phyloP scores from a whole-genome alignment of 495 filamentous ascomycete genomes.

The Daldinia grandis region DNA sequence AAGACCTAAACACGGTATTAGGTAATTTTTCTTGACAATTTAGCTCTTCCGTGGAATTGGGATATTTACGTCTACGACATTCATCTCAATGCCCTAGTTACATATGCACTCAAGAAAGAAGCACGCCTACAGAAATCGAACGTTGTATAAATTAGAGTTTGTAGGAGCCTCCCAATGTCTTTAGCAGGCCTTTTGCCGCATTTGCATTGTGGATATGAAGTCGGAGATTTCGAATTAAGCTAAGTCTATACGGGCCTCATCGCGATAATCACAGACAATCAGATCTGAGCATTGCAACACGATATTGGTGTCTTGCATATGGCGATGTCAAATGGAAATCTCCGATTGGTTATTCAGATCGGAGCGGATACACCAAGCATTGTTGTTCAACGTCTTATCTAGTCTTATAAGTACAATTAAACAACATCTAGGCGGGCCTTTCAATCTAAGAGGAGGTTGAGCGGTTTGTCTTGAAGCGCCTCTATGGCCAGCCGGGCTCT shows the following conservation, averaged over 20 bases:
- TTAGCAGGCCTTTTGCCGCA: background rate
- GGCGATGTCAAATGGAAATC: slow-evolving; percentile 37
- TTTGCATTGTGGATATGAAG: background rate
- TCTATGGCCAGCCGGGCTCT: slow-evolving; percentile 1
- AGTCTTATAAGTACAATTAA: slow-evolving; percentile 4
- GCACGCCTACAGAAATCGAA: background rate
- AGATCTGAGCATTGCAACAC: slow-evolving; percentile 17
- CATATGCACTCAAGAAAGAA: background rate
- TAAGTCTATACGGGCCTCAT: slow-evolving; percentile 12
- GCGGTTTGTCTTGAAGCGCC: background rate
- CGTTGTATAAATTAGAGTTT: background rate
- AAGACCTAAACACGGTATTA: slow-evolving; percentile 6
- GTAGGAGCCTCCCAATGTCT: background rate
- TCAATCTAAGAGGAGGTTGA: background rate
- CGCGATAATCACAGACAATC: slow-evolving; percentile 31
- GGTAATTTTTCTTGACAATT: background rate
- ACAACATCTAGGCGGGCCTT: background rate
- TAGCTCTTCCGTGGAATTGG: slow-evolving; percentile 2
- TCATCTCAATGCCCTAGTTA: background rate
- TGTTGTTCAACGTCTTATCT: slow-evolving; percentile 22
- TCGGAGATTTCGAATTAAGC: slow-evolving; percentile 5
- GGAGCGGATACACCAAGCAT: slow-evolving; percentile 27
- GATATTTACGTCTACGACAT: slow-evolving; percentile 8
- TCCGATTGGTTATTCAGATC: slow-evolving; percentile 34
- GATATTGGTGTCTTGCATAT: slow-evolving; percentile 26